Conservation (phyloP, 1,284 basidiomycete genomes). For the Cryptococcus amylolentus region DNA sequence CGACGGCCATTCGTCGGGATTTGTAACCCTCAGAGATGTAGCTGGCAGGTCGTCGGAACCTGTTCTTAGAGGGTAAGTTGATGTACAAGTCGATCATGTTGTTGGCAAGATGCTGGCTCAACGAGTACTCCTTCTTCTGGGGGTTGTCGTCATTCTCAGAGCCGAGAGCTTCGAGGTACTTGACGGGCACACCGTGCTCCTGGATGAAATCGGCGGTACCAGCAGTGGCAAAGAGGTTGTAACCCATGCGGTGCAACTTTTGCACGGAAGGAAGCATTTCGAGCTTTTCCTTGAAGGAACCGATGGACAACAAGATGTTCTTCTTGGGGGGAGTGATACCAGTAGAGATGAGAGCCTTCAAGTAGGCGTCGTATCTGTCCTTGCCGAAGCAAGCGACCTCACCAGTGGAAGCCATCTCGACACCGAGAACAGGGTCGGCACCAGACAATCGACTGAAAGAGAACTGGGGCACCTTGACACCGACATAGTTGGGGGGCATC, state of each 20-base stretch:
- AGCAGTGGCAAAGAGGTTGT: constrained; percentile 93
- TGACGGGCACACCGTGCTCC: constrained; percentile 55
- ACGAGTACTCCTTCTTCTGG: constrained; percentile 92
- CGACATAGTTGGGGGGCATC: constrained; percentile 83
- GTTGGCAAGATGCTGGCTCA: constrained; percentile 90
- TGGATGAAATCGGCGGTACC: constrained; percentile 97
- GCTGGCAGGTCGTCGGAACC: constrained; percentile 93
- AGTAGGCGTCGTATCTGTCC: constrained; percentile 94
- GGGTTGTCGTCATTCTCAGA: constrained; percentile 65
- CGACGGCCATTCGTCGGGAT: constrained; percentile 98
- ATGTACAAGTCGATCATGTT: constrained; percentile 99
- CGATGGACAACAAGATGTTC: constrained; percentile 52
- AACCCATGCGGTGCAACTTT: constrained; percentile 89
- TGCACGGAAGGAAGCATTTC: constrained; percentile 96
- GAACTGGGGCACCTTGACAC: constrained; percentile 98
- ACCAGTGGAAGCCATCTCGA: constrained; percentile 98
- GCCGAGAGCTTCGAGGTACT: constrained; percentile 85
- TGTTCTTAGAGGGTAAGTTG: constrained; percentile 97
- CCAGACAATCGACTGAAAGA: constrained; percentile 86
- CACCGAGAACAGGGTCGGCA: constrained; percentile 94
- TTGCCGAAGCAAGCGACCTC: constrained; percentile 97
- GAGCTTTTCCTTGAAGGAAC: constrained; percentile 95
- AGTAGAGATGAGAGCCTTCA: constrained; percentile 82
- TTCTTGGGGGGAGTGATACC: constrained; percentile 86
- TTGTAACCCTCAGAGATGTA: constrained; percentile 97